A percentile compares a stretch with the other conserved stretches of the same genome.
Conservation (phyloP, 495 filamentous ascomycete genomes). For the Penicillium robsamsonii region DNA sequence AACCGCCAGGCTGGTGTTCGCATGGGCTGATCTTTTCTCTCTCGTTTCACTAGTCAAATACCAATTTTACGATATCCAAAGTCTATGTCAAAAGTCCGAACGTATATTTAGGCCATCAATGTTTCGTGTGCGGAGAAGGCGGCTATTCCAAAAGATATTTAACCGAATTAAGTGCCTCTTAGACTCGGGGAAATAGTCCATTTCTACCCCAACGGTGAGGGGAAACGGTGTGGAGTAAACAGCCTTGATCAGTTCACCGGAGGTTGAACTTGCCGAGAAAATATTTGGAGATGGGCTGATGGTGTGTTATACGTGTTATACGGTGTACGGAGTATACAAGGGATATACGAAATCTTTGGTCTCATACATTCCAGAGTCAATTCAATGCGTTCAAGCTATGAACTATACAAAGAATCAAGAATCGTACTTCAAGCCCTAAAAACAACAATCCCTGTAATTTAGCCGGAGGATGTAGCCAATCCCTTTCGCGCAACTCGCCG, state of each 20-base stretch:
- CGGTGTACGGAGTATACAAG: background rate
- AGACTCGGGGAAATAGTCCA: background rate
- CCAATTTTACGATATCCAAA: slow-evolving; percentile 8
- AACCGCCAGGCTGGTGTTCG: slow-evolving; percentile 85
- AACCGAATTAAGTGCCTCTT: background rate
- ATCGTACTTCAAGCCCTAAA: background rate
- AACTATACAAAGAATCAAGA: background rate
- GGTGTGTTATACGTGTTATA: background rate
- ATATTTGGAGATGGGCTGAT: slow-evolving; percentile 3
- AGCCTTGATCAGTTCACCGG: slow-evolving; percentile 39
- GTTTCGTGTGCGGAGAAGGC: background rate
- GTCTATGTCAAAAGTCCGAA: background rate
- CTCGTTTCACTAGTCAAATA: slow-evolving; percentile 11
- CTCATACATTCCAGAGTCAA: background rate
- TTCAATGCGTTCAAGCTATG: too few species aligned
- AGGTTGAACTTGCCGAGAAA: slow-evolving; percentile 21
- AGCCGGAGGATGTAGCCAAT: slow-evolving; percentile 27
- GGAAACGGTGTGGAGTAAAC: slow-evolving; percentile 25
- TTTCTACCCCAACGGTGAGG: slow-evolving; percentile 41
- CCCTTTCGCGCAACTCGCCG: slow-evolving; percentile 19
- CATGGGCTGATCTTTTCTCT: slow-evolving; percentile 53
- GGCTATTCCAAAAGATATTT: background rate
- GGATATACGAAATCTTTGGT: background rate
- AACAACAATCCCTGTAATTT: background rate
- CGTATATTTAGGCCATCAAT: background rate